A percentile compares a stretch with the other conserved stretches of the same genome.
Conservation (phyloP, 768 basidiomycete genomes). For the Cyathus striatus region DNA sequence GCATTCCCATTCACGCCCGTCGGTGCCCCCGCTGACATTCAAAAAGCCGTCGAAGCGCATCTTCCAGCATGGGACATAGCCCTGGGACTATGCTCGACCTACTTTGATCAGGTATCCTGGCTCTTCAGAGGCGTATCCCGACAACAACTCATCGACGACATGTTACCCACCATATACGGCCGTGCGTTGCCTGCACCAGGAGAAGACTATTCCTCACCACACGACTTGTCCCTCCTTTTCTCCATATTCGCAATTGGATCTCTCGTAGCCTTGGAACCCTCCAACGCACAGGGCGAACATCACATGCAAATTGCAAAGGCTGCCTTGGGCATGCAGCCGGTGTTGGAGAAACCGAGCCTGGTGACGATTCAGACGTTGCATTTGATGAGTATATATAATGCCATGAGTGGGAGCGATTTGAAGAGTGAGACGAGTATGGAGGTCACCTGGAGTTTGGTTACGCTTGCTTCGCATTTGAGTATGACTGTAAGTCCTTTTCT, state of each 20-base stretch:
- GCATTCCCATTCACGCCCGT: slow-evolving; percentile 63
- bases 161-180: slow-evolving; percentile 58
- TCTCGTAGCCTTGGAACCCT: slow-evolving; percentile 30
- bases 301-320: slow-evolving; percentile 62
- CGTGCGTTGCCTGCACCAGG: slow-evolving; percentile 36
- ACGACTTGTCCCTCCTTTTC: slow-evolving; percentile 49
- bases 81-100: slow-evolving; percentile 53
- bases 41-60: slow-evolving; percentile 45
- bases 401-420: slow-evolving; percentile 62
- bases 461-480: slow-evolving; percentile 59
- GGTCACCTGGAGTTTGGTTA: slow-evolving; percentile 63
- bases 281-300: slow-evolving; percentile 48
- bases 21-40: slow-evolving; percentile 40
- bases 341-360: slow-evolving; percentile 66
- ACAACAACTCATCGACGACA: slow-evolving; percentile 62
- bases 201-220: slow-evolving; percentile 34
- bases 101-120: slow-evolving; percentile 59
- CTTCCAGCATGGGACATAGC: slow-evolving; percentile 53
- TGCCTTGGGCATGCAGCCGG: slow-evolving; percentile 60
- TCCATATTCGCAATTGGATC: slow-evolving; percentile 54
- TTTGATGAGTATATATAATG: slow-evolving; percentile 64
- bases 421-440: slow-evolving; percentile 66
- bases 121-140: slow-evolving; percentile 57
- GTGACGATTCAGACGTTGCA: slow-evolving; percentile 69
- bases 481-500: slow-evolving; percentile 46